phyloP scores from a whole-genome alignment of 495 filamentous ascomycete species.

The Glarea lozoyensis region DNA sequence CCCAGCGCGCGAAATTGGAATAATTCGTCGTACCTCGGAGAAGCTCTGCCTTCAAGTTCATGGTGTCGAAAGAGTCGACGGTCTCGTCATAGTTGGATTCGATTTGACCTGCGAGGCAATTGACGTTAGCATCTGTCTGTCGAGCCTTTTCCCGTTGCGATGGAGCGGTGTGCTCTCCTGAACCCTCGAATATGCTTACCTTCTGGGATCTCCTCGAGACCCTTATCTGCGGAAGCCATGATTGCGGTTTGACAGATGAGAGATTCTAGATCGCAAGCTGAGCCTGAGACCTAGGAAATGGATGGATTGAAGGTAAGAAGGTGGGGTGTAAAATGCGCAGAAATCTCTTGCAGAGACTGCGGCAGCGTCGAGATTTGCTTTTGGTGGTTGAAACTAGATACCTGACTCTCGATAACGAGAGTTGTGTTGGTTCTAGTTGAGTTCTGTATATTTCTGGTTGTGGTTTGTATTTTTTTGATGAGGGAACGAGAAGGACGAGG shows the following conservation, averaged over 20 bases:
- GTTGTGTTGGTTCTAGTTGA: slow-evolving; percentile 21
- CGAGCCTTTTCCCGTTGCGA: slow-evolving; percentile 1
- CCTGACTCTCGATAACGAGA: slow-evolving; percentile 30
- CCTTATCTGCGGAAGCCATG: slow-evolving; percentile 90
- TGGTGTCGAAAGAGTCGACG: slow-evolving; percentile 96
- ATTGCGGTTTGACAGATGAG: slow-evolving; percentile 56
- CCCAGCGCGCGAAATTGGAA: neutral
- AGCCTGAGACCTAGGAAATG: slow-evolving; percentile 48
- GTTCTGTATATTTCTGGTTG: slow-evolving; percentile 5
- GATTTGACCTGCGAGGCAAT: slow-evolving; percentile 67
- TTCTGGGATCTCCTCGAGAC: slow-evolving; percentile 92
- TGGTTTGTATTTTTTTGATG: slow-evolving; percentile 16
- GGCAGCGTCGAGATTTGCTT: slow-evolving; percentile 6
- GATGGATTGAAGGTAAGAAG: slow-evolving; percentile 30
- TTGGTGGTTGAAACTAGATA: slow-evolving; percentile 29
- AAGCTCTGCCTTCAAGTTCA: slow-evolving; percentile 93
- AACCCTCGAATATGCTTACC: slow-evolving; percentile 42
- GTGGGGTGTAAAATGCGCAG: slow-evolving; percentile 21
- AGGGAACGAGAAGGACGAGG: slow-evolving; percentile 5
- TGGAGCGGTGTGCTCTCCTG: slow-evolving; percentile 13
- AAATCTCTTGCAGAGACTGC: slow-evolving; percentile 19
- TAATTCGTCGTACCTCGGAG: slow-evolving; percentile 69
- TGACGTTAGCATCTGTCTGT: slow-evolving; percentile 12
- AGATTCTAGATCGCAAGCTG: slow-evolving; percentile 64
- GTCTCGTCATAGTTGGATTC: slow-evolving; percentile 99